Conservation (phyloP, 129 eudicot genomes). For the Artemisia argyi region DNA sequence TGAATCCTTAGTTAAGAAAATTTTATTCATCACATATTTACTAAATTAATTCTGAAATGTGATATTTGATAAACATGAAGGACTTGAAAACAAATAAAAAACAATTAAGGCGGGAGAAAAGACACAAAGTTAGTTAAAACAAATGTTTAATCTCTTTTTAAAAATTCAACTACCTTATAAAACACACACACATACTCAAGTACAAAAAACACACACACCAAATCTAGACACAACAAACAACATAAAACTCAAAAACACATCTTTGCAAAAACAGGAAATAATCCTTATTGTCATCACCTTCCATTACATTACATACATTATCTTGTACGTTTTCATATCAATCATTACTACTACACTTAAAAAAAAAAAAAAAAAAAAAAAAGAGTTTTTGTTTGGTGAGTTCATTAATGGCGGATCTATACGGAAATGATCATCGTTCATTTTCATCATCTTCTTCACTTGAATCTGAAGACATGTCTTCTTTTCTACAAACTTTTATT, state of each 20-base stretch:
- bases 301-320: constrained; percentile 16
- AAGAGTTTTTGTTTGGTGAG: constrained; percentile 18
- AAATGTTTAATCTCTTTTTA: constrained; percentile 20
- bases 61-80: constrained; percentile 3
- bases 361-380: no score
- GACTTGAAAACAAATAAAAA: constrained; percentile 3
- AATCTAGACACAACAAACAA: constrained; percentile 15
- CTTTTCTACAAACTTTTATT: constrained; percentile 70
- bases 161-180: constrained; percentile 14
- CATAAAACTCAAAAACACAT: background rate
- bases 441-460: constrained; percentile 48
- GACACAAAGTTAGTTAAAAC: constrained; percentile 23
- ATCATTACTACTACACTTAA: constrained; percentile 6
- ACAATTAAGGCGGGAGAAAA: constrained; percentile 61
- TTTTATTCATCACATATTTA: no score
- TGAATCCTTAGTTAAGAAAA: no score
- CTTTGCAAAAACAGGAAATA: constrained; percentile 22
- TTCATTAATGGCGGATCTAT: constrained; percentile 79
- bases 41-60: background rate
- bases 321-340: constrained; percentile 19
- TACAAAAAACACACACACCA: constrained; percentile 8
- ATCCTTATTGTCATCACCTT: constrained; percentile 4
- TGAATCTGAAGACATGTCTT: constrained; percentile 88
- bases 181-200: constrained; percentile 2
- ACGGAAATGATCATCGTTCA: constrained; percentile 58